Evolutionary conservation across 768 basidiomycete genomes (phyloP), one percentile per base, ranked within the genome.

Genomic region (Macrolepiota albuminosa): DNA sequence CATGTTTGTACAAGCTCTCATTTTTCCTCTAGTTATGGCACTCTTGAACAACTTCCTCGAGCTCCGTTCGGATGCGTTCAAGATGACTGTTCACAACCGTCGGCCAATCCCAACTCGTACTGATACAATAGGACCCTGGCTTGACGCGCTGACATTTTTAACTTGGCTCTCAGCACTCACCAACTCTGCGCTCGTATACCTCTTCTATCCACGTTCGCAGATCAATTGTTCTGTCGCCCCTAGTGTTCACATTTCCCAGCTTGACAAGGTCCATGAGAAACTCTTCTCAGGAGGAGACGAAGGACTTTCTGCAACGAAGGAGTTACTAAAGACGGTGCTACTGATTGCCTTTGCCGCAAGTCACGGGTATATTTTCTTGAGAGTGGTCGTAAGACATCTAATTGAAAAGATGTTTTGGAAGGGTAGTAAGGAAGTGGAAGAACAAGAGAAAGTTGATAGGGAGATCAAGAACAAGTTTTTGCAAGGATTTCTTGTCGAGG

Each of bases 41-140:
- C 79, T 96, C 24, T 66, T 97, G 51, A 99, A 98, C 78, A 98
- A 99, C 72, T 82, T 91, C 71, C 74, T 98, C 61, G 96, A 99
- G 75, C 75, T 93, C 5, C 87, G 95, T 18, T 91, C 89, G 3
- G 96, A 99, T 69, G 97, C 97, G 5, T 89, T 96, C 81, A 98
- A 98, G 78, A 90, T 99, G 70, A 86, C 88, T 4, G 85, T 86
- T 5, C 94, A 96, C 68, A 81, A 84, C 55, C 81, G 93, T 18
- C 83, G 93, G 29, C 93, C 96, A 2, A 82, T 96, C 39, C 95
- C 95, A 0, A 72, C 78, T n/a, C 86, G 96, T 24, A 88, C 90
- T 3, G 94, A 95, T 66, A 88, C 89, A 11, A 93, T 98, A 61
- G 96, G 96, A 0, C 91, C 94, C 0, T 99, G 96, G 96, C 83